These are phyloP conservation scores for Kalanchoe fedtschenkoi DNA, from an alignment of 164 flowering plant species.

Conservation along the genomic window DNA sequence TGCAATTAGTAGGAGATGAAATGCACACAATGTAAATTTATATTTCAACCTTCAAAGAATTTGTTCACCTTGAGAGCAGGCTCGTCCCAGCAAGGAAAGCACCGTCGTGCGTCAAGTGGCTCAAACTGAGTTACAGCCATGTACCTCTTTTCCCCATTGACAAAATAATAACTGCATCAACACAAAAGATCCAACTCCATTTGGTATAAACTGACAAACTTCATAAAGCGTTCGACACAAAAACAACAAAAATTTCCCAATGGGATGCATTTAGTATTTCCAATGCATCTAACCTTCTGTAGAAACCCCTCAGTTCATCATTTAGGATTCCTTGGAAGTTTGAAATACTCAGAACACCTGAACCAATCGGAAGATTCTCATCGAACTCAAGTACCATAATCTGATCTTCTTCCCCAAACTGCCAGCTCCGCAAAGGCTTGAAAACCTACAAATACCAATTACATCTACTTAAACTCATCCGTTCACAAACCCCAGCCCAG, in stretches of 20 bases:
- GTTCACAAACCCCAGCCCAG: too few species aligned
- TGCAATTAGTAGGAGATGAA: too few species aligned
- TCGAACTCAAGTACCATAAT: slow-evolving; percentile 36
- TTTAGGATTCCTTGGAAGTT: slow-evolving; percentile 57
- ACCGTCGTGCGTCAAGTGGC: slow-evolving; percentile 86
- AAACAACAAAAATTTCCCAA: too few species aligned
- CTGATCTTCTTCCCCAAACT: slow-evolving; percentile 24
- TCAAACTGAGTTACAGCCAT: slow-evolving; percentile 98
- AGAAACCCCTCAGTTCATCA: slow-evolving; percentile 89
- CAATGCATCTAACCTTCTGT: slow-evolving; percentile 47
- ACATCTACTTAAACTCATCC: too few species aligned
- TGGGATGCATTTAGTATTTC: too few species aligned
- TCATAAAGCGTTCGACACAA: too few species aligned
- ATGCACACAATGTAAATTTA: too few species aligned
- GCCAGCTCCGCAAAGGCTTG: slow-evolving; percentile 13
- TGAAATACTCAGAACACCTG: slow-evolving; percentile 33
- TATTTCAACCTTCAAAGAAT: too few species aligned
- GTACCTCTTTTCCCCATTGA: slow-evolving; percentile 79
- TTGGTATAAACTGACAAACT: too few species aligned
- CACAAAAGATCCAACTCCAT: too few species aligned
- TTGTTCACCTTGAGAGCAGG: slow-evolving; percentile 83
- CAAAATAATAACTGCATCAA: slow-evolving; percentile 51
- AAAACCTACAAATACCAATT: slow-evolving; percentile 19
- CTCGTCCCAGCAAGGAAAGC: slow-evolving; percentile 99
- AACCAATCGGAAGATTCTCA: slow-evolving; percentile 30